Base-by-base conservation (phyloP, 2,329 filamentous ascomycete species). In the Cladosporium oxysporum region DNA sequence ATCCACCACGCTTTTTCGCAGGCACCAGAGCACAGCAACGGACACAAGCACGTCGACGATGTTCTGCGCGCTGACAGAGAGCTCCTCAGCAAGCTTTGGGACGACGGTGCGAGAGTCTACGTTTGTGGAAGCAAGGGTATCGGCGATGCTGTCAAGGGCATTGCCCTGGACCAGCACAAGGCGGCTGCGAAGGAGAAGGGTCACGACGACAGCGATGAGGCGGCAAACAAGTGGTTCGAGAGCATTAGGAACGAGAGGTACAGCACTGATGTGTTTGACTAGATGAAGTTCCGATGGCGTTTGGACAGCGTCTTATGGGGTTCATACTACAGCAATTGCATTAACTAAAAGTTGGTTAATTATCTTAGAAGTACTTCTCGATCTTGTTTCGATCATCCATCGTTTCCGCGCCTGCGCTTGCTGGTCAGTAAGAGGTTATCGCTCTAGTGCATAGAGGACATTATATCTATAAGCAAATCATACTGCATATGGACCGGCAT, bases 1-100 rank as follows among this genome's bases (percentile, higher is more conserved):
- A 82, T 92, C 0, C 81, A 83, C 1, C 83, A 86, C 69, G 87
- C 89, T 0, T 92, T 84, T 74, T 88, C 85, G 58, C 82, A 81
- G 5, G 71, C 73, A 14, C 66, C 76, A 3, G 76, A 78, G 12
- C 66, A 67, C 64, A 83, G 83, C 0, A 76, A 81, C 7, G 86
- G 83, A 0, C 84, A 79, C 69, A 81, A 80, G 68, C 81, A 87
- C 68, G 82, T 86, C 3, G 83, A 86, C 68, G 83, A 87, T 50
- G 74, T 80, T 14, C 70, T 87, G 65, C 81, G 80, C 66, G 77
- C 77, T 26, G 83, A 87, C 31, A 74, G 81, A 0, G 75, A 78
- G 23, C 79, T 83, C 10, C 71, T 84, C 3, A 71, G 79, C 7
- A 74, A 78, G 29, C 69, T 86, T 35, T 86, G 84, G 69, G 77